Conservation (phyloP, 331 rosid genomes). For the Quercus lobata region DNA sequence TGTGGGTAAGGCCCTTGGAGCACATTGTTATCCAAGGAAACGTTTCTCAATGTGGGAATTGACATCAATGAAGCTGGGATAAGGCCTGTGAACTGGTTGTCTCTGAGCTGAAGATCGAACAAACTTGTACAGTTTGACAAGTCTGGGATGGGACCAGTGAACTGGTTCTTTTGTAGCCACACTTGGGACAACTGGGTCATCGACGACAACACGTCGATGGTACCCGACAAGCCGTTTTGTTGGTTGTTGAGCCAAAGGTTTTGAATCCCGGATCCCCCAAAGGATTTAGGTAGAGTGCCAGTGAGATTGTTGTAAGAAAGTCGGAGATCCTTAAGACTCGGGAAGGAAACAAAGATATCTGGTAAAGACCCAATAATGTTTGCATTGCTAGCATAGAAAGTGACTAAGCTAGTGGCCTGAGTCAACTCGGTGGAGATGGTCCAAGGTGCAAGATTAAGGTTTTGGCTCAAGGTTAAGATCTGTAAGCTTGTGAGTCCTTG, state of each 20-base stretch:
- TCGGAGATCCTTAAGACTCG: slow-evolving; percentile 31
- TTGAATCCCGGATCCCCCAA: slow-evolving; percentile 37
- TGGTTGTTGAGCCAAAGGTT: slow-evolving; percentile 63
- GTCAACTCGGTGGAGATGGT: slow-evolving; percentile 52
- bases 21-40: slow-evolving; percentile 51
- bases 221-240: slow-evolving; percentile 42
- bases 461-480: slow-evolving; percentile 36
- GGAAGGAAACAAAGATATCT: slow-evolving; percentile 41
- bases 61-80: slow-evolving; percentile 46
- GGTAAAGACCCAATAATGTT: slow-evolving; percentile 51
- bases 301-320: slow-evolving; percentile 72
- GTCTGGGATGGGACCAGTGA: slow-evolving; percentile 62
- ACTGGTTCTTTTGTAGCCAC: slow-evolving; percentile 67
- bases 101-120: slow-evolving; percentile 64
- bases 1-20: slow-evolving; percentile 65
- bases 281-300: slow-evolving; percentile 45
- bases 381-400: slow-evolving; percentile 31
- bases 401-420: slow-evolving; percentile 41
- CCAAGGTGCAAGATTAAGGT: slow-evolving; percentile 46
- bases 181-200: slow-evolving; percentile 57
- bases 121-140: slow-evolving; percentile 38
- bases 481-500: slow-evolving; percentile 54
- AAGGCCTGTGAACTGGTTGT: slow-evolving; percentile 56
- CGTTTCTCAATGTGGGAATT: slow-evolving; percentile 36
- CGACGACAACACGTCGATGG: slow-evolving; percentile 38